Evolutionary conservation across 2,329 filamentous ascomycete genomes (phyloP), one percentile per base, ranked within the genome.

Genomic region (Penicillium capsulatum): DNA sequence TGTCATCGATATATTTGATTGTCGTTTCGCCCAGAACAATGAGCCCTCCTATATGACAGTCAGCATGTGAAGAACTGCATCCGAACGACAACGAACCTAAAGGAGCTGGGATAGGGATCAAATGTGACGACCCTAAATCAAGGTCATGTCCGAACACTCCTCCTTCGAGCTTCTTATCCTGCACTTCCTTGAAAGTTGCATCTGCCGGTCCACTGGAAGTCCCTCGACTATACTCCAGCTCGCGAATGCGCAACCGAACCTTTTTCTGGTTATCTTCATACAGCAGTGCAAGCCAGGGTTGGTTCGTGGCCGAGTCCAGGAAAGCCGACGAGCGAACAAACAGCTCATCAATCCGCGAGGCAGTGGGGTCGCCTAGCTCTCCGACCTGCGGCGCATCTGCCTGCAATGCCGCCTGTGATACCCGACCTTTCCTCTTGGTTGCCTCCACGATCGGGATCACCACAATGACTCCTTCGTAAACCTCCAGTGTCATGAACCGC

Each of bases 1-100:
- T 75, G 44, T 88, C 86, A 55, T 95, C 86, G 43, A 92, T 82
- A 61, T 97, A 97, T 7, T 83, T 79, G 42, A 98, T 77, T 2
- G 82, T 81, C 0, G 86, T 94, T 66, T 90, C 86, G 14, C 86
- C 85, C 6, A 91, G 74, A 2, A 90, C 77, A 29, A 92, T 72
- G 3, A 90, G 65, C 4, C 86, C 86, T 10, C 84, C 84, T 31
- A 80, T 10, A 31, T 9, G 6, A 14, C 54, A 3, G 42, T 44
- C 77, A 74, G 19, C 77, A 71, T 50, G 79, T 73, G 56, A 80
- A n/a, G 30, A 40, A 28, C 3, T 32, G 30, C 8, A 38, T 8
- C 11, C 17, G 26, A 11, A 38, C 7, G 35, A 30, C 38, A 35
- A 57, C 65, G 34, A 57, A 71, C 68, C 74, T 34, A 76, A 67